Conservation (phyloP, 371 early-diverging fungal genomes). For the Circinella umbellata region DNA sequence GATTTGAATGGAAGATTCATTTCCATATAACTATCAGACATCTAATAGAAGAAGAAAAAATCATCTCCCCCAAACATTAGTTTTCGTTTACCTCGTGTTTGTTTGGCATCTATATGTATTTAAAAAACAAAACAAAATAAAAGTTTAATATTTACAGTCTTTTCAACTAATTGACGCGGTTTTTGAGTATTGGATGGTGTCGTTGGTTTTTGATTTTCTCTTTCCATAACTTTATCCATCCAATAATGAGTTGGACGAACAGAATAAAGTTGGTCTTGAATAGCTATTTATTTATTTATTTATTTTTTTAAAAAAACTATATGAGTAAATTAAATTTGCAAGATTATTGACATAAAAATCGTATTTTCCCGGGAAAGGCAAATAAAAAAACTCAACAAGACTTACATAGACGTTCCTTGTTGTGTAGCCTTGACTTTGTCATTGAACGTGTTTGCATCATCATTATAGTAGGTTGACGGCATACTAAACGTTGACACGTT, state of each 20-base stretch:
- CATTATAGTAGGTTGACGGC: background rate
- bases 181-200: conserved; percentile 22
- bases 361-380: too few relatives aligned
- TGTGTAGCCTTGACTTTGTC: background rate
- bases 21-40: conserved; percentile 85
- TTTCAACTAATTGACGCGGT: conserved; percentile 23
- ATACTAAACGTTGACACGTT: background rate
- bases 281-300: conserved; percentile 1
- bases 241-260: conserved; percentile 49
- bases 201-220: conserved; percentile 28
- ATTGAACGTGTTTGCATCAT: conserved; percentile 12
- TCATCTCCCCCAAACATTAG: too few relatives aligned
- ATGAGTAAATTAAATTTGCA: too few relatives aligned
- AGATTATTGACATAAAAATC: too few relatives aligned
- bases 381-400: too few relatives aligned
- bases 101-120: too few relatives aligned
- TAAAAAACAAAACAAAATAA: too few relatives aligned
- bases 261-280: conserved; percentile 30
- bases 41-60: conserved; percentile 23
- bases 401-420: conserved; percentile 2
- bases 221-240: conserved; percentile 46
- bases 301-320: too few relatives aligned
- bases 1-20: conserved; percentile 79
- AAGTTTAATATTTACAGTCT: conserved; percentile 22
- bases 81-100: too few relatives aligned